These are phyloP conservation scores for Prunus campanulata DNA, from an alignment of 306 rosid genomes.

Conservation along the genomic window DNA sequence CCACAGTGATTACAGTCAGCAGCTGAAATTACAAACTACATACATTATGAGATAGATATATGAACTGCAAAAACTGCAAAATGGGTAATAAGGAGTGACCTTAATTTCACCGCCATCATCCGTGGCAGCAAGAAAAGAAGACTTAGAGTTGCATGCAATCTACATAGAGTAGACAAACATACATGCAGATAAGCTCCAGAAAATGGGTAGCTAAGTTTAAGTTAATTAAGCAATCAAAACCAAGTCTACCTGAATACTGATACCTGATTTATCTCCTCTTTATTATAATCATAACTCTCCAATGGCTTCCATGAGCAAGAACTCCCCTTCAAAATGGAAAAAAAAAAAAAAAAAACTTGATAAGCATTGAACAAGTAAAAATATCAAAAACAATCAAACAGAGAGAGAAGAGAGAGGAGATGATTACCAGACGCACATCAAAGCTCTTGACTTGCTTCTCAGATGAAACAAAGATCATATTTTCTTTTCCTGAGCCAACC, in stretches of 20 bases:
- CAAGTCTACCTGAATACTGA: slow-evolving; percentile 25
- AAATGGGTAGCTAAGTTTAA: background rate
- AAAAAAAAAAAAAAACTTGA: background rate
- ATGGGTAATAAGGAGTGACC: slow-evolving; percentile 32
- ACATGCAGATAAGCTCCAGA: background rate
- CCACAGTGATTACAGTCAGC: slow-evolving; percentile 38
- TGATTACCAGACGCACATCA: slow-evolving; percentile 78
- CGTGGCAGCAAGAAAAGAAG: slow-evolving; percentile 92
- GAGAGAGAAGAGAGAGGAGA: background rate
- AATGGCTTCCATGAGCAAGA: slow-evolving; percentile 54
- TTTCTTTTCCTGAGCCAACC: slow-evolving; percentile 74
- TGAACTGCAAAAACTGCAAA: background rate
- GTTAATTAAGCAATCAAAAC: background rate
- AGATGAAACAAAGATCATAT: slow-evolving; percentile 60
- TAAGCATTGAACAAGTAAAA: background rate
- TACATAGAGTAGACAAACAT: slow-evolving; percentile 27
- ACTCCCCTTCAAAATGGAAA: slow-evolving; percentile 45
- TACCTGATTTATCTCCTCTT: slow-evolving; percentile 92
- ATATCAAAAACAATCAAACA: background rate
- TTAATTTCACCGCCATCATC: slow-evolving; percentile 92
- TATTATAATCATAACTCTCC: slow-evolving; percentile 68
- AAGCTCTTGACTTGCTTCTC: slow-evolving; percentile 86
- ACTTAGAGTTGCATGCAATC: slow-evolving; percentile 71
- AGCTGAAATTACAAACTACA: slow-evolving; percentile 3
- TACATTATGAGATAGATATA: slow-evolving; percentile 9